Evolutionary conservation across 148 eudicot species (phyloP), one percentile per base, ranked within the genome.

Genomic region (Dysphania ambrosioides): DNA sequence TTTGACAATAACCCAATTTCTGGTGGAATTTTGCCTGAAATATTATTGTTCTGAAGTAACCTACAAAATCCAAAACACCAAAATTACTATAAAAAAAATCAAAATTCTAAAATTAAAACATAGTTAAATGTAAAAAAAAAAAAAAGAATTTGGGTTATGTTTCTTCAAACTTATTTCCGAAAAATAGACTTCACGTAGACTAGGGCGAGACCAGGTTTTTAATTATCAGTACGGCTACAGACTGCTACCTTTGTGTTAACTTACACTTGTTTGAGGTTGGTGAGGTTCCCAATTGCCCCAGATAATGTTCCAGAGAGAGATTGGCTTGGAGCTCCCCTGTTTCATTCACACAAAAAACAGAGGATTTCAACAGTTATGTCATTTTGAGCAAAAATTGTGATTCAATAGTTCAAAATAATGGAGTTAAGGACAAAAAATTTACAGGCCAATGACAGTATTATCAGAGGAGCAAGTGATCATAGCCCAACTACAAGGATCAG

Each of bases 401-500:
- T 59, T 18, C 27, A 55, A 34, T 32, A 32, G 18, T 13, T 12
- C n/a, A n/a, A 55, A 66, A 56, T 70, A 13, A 38, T 13, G 67
- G 40, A 49, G 64, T 49, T 68, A 31, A 75, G 27, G 60, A 51
- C n/a, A 47, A 18, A 67, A 3, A 69, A 76, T 79, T 80, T 68
- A 95, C 99, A 95, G n/a, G 78, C 83, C 89, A 81, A 82, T 84
- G 60, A 92, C 99, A 38, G 82, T 75, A 76, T 92, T 90, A 74
- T 88, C 92, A 78, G 89, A 73, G 8, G 93, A 92, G 70, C 99
- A 95, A 84, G 97, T 90, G 82, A 95, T 87, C 97, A 92, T 90
- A 72, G 93, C 85, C 99, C 99, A 95, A 72, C 97, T 92, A 79
- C 99, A 95, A 55, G 99, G 96, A 83, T 95, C 99, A 42, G 91